These are phyloP conservation scores for Neurospora sp. DNA, from an alignment of 495 filamentous ascomycete species.

Conservation along the genomic window DNA sequence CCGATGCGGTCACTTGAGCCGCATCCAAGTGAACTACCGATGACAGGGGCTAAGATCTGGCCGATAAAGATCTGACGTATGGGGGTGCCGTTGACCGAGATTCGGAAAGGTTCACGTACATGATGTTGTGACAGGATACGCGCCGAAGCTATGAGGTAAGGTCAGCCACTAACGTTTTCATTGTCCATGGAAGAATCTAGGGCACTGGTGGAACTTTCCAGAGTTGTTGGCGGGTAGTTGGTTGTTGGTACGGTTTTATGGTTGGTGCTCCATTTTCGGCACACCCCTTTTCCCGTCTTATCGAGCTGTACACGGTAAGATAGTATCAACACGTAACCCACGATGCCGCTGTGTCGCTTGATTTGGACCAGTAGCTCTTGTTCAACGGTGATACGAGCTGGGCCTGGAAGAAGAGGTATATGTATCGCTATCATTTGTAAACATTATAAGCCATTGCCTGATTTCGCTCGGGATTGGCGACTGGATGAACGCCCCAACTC, in stretches of 20 bases:
- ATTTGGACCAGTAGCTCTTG: background rate
- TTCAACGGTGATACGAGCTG: background rate
- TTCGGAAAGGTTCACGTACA: background rate
- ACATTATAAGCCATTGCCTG: background rate
- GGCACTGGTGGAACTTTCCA: background rate
- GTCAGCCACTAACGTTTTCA: background rate
- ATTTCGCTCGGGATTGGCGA: background rate
- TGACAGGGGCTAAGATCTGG: background rate
- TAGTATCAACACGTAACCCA: background rate
- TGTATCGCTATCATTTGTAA: background rate
- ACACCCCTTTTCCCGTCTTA: background rate
- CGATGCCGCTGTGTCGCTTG: background rate
- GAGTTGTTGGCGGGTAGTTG: background rate
- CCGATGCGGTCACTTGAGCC: background rate
- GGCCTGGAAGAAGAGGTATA: background rate
- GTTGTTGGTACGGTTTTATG: background rate
- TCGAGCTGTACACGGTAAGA: background rate
- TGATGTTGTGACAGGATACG: background rate
- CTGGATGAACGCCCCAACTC: background rate
- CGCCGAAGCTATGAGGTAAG: background rate
- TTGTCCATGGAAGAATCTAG: background rate
- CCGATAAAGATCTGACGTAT: background rate
- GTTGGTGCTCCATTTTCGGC: background rate
- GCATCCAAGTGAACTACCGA: background rate
- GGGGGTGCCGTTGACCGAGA: background rate